Conservation (phyloP, 169 alveolate genomes). For the Plasmodium billcollinsi region DNA sequence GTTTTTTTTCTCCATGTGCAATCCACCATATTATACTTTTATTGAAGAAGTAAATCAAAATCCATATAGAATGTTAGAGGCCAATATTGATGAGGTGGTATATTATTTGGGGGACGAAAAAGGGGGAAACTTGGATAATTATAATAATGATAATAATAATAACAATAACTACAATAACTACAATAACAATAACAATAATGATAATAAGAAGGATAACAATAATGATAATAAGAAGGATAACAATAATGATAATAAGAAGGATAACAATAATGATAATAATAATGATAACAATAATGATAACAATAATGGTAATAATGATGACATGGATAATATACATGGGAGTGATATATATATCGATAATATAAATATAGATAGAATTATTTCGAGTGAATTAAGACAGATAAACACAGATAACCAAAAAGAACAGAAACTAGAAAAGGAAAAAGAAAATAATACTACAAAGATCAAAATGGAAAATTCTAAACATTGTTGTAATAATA, state of each 20-base stretch:
- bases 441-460: not conserved
- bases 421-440: not conserved
- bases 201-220: not conserved
- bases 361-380: no score
- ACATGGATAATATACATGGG: no score
- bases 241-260: not conserved
- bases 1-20: constrained; percentile 63
- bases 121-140: not conserved
- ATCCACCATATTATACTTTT: constrained; percentile 57
- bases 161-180: not conserved
- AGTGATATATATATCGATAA: no score
- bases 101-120: constrained; percentile 8
- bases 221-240: not conserved
- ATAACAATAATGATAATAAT: not conserved
- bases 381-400: no score
- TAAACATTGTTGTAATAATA: not conserved
- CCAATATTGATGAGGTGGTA: constrained; percentile 61
- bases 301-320: not conserved
- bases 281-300: no score
- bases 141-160: not conserved
- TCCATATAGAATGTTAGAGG: constrained; percentile 46
- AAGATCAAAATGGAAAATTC: not conserved
- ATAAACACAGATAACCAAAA: no score
- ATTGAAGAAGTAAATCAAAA: constrained; percentile 58
- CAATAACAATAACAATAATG: not conserved